A percentile compares a stretch with the other conserved stretches of the same genome.
Conservation (phyloP, 305 asterid genomes). For the Fraxinus baroniana region DNA sequence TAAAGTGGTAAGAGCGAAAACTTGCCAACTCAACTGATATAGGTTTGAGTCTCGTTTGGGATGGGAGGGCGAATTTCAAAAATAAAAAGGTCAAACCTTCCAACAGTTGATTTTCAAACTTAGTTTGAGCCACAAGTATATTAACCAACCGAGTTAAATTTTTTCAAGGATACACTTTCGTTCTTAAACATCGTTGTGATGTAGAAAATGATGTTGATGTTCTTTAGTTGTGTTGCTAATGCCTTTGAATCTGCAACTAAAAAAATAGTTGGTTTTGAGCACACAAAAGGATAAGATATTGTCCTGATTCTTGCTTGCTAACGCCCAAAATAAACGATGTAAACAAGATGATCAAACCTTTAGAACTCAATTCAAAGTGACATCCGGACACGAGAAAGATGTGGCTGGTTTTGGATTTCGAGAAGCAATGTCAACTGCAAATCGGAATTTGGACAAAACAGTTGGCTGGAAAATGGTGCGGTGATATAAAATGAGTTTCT, state of each 20-base stretch:
- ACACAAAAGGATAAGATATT: not conserved
- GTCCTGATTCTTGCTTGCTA: not conserved
- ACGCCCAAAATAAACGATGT: not conserved
- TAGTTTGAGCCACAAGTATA: not conserved
- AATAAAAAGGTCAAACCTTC: not conserved
- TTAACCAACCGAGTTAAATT: not conserved
- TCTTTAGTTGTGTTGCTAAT: not conserved
- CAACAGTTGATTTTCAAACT: not conserved
- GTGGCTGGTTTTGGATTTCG: not conserved
- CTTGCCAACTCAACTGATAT: not conserved
- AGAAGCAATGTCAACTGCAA: not conserved
- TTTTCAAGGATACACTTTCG: not conserved
- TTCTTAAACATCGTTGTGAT: not conserved
- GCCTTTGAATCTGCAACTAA: not conserved
- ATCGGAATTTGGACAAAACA: not conserved
- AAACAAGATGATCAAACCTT: not conserved
- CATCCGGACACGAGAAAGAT: not conserved
- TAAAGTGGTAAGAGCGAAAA: not conserved
- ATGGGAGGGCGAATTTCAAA: not conserved
- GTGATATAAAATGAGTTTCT: not conserved
- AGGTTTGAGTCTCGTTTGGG: not conserved
- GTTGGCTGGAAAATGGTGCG: not conserved
- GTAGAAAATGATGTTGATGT: not conserved
- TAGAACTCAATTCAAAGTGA: not conserved
- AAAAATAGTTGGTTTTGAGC: not conserved